phyloP scores from a whole-genome alignment of 176 grass and related monocot species.

The Elaeis guineensis region DNA sequence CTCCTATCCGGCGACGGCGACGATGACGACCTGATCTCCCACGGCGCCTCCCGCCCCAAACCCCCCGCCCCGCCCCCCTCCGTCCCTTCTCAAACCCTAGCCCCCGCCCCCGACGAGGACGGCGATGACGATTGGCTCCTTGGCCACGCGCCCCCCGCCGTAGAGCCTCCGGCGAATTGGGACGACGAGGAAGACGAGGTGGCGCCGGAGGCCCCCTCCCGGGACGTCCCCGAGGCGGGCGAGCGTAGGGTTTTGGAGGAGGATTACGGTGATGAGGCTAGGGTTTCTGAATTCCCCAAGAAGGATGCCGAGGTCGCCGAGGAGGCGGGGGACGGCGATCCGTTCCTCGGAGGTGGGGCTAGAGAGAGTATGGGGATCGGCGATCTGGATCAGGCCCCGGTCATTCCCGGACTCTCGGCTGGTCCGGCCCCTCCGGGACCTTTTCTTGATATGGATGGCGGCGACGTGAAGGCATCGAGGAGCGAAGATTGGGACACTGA shows the following conservation, averaged over 20 bases:
- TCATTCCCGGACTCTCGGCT: conserved; percentile 73
- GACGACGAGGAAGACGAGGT: conserved; percentile 41
- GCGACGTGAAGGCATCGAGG: conserved; percentile 13
- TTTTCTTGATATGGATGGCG: background rate
- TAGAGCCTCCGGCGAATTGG: conserved; percentile 65
- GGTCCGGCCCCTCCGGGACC: background rate
- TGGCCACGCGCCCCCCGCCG: conserved; percentile 31
- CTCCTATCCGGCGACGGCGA: background rate
- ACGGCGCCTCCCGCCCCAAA: background rate
- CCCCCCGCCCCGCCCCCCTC: background rate
- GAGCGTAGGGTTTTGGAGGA: conserved; percentile 32
- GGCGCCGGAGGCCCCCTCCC: background rate
- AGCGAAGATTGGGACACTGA: conserved; percentile 90
- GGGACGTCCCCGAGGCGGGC: background rate
- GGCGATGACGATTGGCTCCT: conserved; percentile 72
- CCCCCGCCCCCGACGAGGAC: conserved; percentile 13
- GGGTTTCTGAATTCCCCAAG: conserved; percentile 9
- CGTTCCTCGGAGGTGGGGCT: no score
- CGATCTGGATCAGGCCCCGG: conserved; percentile 30
- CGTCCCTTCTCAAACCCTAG: conserved; percentile 22
- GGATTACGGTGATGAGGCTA: background rate
- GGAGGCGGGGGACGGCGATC: background rate
- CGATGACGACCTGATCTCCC: conserved; percentile 1
- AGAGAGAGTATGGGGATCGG: conserved; percentile 1
- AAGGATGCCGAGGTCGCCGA: background rate